Conservation (phyloP, 129 eudicot genomes). For the Gnaphalium uliginosum region DNA sequence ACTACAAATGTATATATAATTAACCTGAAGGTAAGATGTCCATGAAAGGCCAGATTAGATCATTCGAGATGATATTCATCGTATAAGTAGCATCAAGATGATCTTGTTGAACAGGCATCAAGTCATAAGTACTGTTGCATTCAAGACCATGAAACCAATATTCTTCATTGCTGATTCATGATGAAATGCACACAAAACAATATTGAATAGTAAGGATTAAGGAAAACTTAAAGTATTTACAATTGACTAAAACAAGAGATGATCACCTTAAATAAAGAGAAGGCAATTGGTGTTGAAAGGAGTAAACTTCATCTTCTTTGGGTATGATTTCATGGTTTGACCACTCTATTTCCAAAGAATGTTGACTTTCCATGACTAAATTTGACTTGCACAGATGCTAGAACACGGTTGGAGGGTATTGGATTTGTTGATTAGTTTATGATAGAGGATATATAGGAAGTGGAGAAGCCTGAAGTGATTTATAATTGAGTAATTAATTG, state of each 20-base stretch:
- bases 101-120: conserved; percentile 23
- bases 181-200: conserved; percentile 17
- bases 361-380: conserved; percentile 33
- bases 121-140: conserved; percentile 24
- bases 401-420: conserved; percentile 11
- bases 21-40: conserved; percentile 41
- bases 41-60: conserved; percentile 38
- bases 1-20: not conserved
- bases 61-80: conserved; percentile 30
- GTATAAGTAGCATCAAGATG: conserved; percentile 37
- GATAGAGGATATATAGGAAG: conserved; percentile 29
- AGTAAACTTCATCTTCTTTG: conserved; percentile 38
- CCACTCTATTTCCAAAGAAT: conserved; percentile 38
- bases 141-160: conserved; percentile 14
- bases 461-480: conserved; percentile 33
- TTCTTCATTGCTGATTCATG: conserved; percentile 19
- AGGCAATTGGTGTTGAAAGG: conserved; percentile 39
- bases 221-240: not conserved
- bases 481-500: conserved; percentile 29
- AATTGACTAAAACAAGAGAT: conserved; percentile 21
- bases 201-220: not conserved
- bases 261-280: conserved; percentile 38
- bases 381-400: conserved; percentile 29
- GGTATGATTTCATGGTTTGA: conserved; percentile 43
- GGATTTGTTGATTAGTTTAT: not conserved